Evolutionary conservation across 2,329 filamentous ascomycete species (phyloP), one percentile per base, ranked within the genome.

Genomic region (Arthrinium puccinioides): DNA sequence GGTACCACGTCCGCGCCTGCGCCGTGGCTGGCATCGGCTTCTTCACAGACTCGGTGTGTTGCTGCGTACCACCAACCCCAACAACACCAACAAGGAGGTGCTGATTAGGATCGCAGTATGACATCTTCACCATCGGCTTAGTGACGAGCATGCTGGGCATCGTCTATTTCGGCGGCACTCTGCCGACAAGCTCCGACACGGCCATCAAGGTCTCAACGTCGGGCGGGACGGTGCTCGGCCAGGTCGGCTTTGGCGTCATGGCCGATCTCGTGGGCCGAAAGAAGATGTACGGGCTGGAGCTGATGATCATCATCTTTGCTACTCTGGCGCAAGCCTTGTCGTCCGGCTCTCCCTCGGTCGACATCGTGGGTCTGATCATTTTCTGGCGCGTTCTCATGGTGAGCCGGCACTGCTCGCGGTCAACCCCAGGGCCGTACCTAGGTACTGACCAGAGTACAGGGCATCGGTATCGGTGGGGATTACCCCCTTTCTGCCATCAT

Each of bases 181-280:
- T 87, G 53, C 80, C 84, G 14, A 64, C 72, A 18, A 68, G 60
- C 40, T 74, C 82, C 6, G 84, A 89, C 48, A 88, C 79, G 3
- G 82, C 83, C 21, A 87, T 92, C 68, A 90, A 90, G 63, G 77
- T 87, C 39, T 76, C 85, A 21, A 90, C 84, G 11, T 87, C 82
- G 23, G 80, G 78, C 20, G 86, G 86, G 40, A 89, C 84, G 14
- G 84, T 90, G 39, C 64, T 90, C 35, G 86, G 85, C 21, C 86
- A 90, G 62, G 64, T 89, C 25, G 75, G 76, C 33, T 90, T 92
- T 53, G 84, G 85, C 54, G 76, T 72, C 52, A 63, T 87, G 21
- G 85, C 84, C 21, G 86, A 90, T 63, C 62, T 80, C 4, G 71
- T 88, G 32, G 84, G 84, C 36, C 78, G 83, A 39, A 85, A 85